Percentiles rank a stretch among this genome's conserved stretches.
phyloP scores from a whole-genome alignment of 1,139 yeast genomes.

The Spathaspora sp. region DNA sequence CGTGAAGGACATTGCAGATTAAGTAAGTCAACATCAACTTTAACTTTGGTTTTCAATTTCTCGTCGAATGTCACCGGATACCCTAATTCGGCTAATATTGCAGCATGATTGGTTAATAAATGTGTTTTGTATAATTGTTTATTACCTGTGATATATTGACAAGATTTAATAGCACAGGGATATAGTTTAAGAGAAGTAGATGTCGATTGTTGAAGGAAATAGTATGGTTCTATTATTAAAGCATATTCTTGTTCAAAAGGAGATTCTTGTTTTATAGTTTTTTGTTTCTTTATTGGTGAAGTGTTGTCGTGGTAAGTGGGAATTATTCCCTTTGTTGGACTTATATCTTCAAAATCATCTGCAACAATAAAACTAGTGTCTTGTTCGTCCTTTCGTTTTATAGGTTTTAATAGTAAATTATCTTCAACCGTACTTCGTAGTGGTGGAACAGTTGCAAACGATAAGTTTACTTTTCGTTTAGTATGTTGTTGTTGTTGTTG shows the following conservation, averaged over 20 bases:
- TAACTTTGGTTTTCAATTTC: conserved; percentile 9
- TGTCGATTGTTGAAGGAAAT: conserved; percentile 1
- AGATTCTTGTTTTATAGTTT: conserved; percentile 2
- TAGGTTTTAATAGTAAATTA: neutral
- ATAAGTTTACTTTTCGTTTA: neutral
- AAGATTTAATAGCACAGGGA: conserved; percentile 30
- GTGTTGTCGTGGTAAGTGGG: conserved; percentile 7
- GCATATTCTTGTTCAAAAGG: conserved; percentile 28
- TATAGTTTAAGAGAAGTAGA: conserved; percentile 15
- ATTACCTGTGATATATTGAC: conserved; percentile 35
- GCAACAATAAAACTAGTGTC: neutral
- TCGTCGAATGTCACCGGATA: conserved; percentile 27
- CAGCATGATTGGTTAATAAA: conserved; percentile 26
- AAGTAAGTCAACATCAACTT: conserved; percentile 14
- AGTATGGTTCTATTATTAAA: conserved; percentile 20
- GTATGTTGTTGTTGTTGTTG: too few relatives aligned
- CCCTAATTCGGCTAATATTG: conserved; percentile 27
- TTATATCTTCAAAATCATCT: conserved; percentile 5
- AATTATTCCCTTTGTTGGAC: conserved; percentile 16
- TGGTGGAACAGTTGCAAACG: neutral
- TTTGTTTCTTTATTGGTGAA: conserved; percentile 18
- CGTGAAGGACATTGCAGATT: conserved; percentile 28
- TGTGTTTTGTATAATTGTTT: conserved; percentile 30
- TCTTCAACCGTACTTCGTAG: neutral
- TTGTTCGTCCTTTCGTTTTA: neutral